phyloP scores from a whole-genome alignment of 768 basidiomycete species.

The Trichaptum fuscoviolaceum region DNA sequence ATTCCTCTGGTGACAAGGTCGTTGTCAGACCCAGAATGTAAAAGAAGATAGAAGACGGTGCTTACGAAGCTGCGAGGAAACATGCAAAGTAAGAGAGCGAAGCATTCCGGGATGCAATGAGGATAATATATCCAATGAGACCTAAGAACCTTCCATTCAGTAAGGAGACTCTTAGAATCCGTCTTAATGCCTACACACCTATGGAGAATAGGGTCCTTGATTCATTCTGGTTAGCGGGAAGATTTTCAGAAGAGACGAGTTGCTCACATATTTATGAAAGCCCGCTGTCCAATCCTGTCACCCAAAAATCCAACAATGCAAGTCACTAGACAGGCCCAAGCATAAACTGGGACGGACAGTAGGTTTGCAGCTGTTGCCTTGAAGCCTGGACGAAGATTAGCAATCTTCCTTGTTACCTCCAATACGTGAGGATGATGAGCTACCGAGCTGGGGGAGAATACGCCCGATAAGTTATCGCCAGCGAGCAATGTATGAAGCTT shows the following conservation, averaged over 20 bases:
- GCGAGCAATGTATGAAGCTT: not conserved
- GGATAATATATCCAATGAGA: slow-evolving; percentile 59
- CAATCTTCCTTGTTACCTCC: not conserved
- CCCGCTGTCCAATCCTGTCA: slow-evolving; percentile 53
- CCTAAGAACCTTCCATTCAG: slow-evolving; percentile 21
- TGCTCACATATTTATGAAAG: slow-evolving; percentile 57
- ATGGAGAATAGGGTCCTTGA: slow-evolving; percentile 6
- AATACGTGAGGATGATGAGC: slow-evolving; percentile 2
- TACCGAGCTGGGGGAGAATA: slow-evolving; percentile 29
- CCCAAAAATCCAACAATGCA: slow-evolving; percentile 55
- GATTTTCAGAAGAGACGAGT: slow-evolving; percentile 4
- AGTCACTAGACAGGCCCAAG: slow-evolving; percentile 66
- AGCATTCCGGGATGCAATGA: slow-evolving; percentile 54
- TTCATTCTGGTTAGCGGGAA: not conserved
- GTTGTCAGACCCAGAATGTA: slow-evolving; percentile 2
- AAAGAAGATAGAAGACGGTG: slow-evolving; percentile 7
- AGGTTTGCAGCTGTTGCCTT: slow-evolving; percentile 63
- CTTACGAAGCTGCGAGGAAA: slow-evolving; percentile 66
- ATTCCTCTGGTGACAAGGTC: slow-evolving; percentile 28
- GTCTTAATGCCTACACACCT: slow-evolving; percentile 4
- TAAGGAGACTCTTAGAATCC: slow-evolving; percentile 14
- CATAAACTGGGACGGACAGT: slow-evolving; percentile 73
- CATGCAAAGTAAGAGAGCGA: slow-evolving; percentile 68
- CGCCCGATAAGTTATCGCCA: not conserved
- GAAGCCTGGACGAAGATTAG: slow-evolving; percentile 36